A percentile compares a stretch with the other conserved stretches of the same genome.
phyloP scores from a whole-genome alignment of 768 basidiomycete genomes.

The Zangia roseola region DNA sequence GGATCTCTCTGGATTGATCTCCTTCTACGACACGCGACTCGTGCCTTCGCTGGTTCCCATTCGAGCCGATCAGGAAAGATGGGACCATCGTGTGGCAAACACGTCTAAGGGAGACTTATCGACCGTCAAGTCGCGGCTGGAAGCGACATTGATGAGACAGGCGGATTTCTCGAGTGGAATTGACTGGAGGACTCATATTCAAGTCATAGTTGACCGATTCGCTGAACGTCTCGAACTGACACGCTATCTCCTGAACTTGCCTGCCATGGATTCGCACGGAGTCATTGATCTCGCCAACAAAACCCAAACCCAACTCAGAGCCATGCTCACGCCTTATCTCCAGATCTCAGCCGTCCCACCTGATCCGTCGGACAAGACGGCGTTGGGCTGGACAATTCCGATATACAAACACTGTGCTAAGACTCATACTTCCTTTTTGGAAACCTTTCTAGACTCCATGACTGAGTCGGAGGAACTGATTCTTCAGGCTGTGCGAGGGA shows the following conservation, averaged over 20 bases:
- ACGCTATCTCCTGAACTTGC: constrained; percentile 20
- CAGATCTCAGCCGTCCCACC: constrained; percentile 10
- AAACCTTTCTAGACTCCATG: constrained; percentile 6
- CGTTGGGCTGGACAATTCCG: constrained; percentile 27
- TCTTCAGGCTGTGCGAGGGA: constrained; percentile 29
- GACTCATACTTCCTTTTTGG: constrained; percentile 20
- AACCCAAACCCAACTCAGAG: constrained; percentile 23
- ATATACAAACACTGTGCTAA: constrained; percentile 32
- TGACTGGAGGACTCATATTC: constrained; percentile 32
- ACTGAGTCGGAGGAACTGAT: constrained; percentile 31
- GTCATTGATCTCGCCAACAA: constrained; percentile 1
- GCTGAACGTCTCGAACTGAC: constrained; percentile 29
- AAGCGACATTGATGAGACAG: not conserved
- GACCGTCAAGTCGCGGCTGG: constrained; percentile 2
- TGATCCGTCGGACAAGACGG: not conserved
- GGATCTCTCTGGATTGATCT: constrained; percentile 1
- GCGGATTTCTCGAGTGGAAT: constrained; percentile 24
- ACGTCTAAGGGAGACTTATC: constrained; percentile 11
- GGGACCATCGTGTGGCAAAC: constrained; percentile 18
- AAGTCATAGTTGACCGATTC: constrained; percentile 31
- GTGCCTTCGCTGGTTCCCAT: constrained; percentile 13
- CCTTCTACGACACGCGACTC: no score
- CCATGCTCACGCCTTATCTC: constrained; percentile 31
- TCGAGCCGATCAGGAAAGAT: constrained; percentile 16
- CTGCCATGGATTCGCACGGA: not conserved